A percentile compares a stretch with the other conserved stretches of the same genome.
These are phyloP conservation scores for Mycena venus DNA, from an alignment of 768 basidiomycete genomes.

Conservation along the genomic window DNA sequence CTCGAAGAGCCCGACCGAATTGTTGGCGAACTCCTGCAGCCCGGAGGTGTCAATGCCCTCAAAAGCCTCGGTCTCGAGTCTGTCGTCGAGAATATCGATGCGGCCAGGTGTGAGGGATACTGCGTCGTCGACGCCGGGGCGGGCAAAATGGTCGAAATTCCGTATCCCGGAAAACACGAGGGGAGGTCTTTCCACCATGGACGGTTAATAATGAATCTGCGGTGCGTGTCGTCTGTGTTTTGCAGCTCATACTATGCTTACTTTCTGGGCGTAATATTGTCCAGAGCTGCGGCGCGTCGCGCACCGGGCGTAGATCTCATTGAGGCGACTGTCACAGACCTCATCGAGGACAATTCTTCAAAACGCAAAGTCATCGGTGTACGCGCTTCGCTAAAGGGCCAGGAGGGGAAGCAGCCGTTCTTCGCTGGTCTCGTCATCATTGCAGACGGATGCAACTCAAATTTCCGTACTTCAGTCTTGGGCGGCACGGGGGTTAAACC, in stretches of 20 bases:
- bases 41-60: slow-evolving; percentile 87
- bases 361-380: slow-evolving; percentile 75
- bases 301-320: slow-evolving; percentile 82
- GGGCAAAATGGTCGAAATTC: slow-evolving; percentile 84
- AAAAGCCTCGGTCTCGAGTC: slow-evolving; percentile 80
- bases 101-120: slow-evolving; percentile 87
- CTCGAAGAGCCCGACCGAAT: slow-evolving; percentile 95
- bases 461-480: slow-evolving; percentile 84
- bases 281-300: slow-evolving; percentile 62
- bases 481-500: slow-evolving; percentile 63
- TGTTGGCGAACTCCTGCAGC: slow-evolving; percentile 96
- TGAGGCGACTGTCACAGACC: slow-evolving; percentile 86
- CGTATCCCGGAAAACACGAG: slow-evolving; percentile 81
- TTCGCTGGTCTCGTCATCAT: slow-evolving; percentile 86
- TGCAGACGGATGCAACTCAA: slow-evolving; percentile 96
- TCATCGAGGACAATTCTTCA: slow-evolving; percentile 67
- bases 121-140: slow-evolving; percentile 76
- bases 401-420: slow-evolving; percentile 64
- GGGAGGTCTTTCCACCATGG: slow-evolving; percentile 97
- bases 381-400: slow-evolving; percentile 56
- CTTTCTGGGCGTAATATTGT: not conserved
- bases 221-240: slow-evolving; percentile 44
- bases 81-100: slow-evolving; percentile 90
- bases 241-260: not conserved
- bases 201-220: slow-evolving; percentile 83